Conservation (phyloP, 345 rosid species). For the Clausena lansium region DNA sequence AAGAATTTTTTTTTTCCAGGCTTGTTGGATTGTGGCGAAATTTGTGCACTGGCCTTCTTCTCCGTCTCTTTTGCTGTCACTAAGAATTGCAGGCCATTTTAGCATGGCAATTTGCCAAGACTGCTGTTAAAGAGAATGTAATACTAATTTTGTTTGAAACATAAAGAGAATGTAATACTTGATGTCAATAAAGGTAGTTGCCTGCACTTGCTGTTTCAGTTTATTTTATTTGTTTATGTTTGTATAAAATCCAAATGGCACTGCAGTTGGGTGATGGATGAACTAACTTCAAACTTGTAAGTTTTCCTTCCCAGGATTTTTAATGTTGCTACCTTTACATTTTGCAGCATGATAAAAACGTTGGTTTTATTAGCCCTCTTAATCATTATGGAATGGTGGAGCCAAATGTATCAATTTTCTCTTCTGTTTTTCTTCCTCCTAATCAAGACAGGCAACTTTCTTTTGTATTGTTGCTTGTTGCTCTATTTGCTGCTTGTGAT, state of each 20-base stretch:
- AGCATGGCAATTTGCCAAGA: conserved; percentile 14
- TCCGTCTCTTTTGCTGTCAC: conserved; percentile 8
- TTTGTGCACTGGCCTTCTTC: background rate
- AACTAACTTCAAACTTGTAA: conserved; percentile 1
- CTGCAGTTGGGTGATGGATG: conserved; percentile 24
- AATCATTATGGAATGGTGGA: background rate
- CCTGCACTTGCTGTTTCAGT: conserved; percentile 4
- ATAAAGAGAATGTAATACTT: background rate
- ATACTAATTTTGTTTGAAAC: too few species aligned
- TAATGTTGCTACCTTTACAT: too few species aligned
- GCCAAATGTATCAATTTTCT: background rate
- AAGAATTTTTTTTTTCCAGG: conserved; percentile 18
- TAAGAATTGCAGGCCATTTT: conserved; percentile 17
- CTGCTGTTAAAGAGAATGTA: conserved; percentile 2
- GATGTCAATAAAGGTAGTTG: conserved; percentile 25
- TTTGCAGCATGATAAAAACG: background rate
- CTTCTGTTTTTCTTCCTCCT: background rate
- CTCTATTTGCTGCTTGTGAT: background rate
- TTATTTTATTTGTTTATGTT: conserved; percentile 8
- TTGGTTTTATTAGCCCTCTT: background rate
- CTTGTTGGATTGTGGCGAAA: conserved; percentile 7
- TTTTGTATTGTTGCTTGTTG: background rate
- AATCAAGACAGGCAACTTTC: background rate
- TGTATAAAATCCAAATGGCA: conserved; percentile 31
- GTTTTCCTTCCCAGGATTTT: conserved; percentile 13